These are phyloP conservation scores for Penicillium sp. DNA, from an alignment of 2,329 filamentous ascomycete genomes.

Conservation along the genomic window DNA sequence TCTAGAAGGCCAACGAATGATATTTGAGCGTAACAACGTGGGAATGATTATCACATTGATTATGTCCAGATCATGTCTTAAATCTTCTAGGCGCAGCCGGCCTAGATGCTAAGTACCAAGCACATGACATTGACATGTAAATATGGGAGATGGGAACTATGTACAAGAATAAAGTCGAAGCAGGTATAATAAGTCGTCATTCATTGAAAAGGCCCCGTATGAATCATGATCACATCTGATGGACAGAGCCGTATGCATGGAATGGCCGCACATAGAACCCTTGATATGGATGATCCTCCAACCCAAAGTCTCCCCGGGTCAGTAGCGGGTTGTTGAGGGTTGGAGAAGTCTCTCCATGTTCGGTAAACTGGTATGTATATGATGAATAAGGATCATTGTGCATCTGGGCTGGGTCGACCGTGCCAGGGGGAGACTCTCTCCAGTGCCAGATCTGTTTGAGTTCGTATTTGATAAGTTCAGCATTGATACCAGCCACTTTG, in stretches of 20 bases:
- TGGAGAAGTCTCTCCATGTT: conserved; percentile 33
- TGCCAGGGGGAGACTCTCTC: conserved; percentile 43
- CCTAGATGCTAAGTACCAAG: no score
- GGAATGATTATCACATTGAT: no score
- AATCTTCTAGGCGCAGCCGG: no score
- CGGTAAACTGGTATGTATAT: conserved; percentile 25
- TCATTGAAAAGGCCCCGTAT: background rate
- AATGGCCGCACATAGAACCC: conserved; percentile 70
- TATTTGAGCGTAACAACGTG: no score
- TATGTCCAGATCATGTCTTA: no score
- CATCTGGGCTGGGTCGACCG: conserved; percentile 19
- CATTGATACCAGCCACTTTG: conserved; percentile 72
- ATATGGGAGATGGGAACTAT: no score
- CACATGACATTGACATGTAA: no score
- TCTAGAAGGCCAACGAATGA: no score
- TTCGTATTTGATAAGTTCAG: conserved; percentile 67
- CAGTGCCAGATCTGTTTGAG: conserved; percentile 77
- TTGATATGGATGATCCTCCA: conserved; percentile 77
- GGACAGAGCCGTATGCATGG: conserved; percentile 31
- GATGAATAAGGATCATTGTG: conserved; percentile 20
- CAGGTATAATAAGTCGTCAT: background rate
- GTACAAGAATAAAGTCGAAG: no score
- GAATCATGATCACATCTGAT: conserved; percentile 9
- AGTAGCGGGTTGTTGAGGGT: conserved; percentile 67
- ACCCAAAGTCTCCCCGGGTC: conserved; percentile 68